Conservation (phyloP, 306 rosid species). For the Geum urbanum region DNA sequence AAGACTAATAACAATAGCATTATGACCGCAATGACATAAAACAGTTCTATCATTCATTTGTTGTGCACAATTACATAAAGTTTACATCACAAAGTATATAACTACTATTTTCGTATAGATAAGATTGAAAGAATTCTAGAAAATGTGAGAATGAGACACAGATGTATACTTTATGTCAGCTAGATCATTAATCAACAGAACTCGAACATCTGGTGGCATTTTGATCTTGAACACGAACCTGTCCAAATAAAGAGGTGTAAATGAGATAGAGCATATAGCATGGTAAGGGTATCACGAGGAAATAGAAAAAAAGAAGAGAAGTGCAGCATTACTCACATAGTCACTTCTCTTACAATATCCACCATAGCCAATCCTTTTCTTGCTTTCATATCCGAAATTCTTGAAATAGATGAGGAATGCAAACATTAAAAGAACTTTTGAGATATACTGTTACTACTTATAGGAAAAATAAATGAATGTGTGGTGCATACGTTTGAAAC, state of each 20-base stretch:
- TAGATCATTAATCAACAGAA: slow-evolving; percentile 44
- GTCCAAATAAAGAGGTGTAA: slow-evolving; percentile 18
- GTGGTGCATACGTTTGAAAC: slow-evolving; percentile 46
- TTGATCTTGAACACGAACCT: slow-evolving; percentile 53
- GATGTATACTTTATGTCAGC: slow-evolving; percentile 56
- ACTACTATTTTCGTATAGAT: neutral
- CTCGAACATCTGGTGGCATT: slow-evolving; percentile 54
- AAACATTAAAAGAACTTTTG: neutral
- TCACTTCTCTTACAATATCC: slow-evolving; percentile 97
- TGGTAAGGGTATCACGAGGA: neutral
- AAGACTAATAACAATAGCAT: neutral
- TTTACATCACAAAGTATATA: neutral
- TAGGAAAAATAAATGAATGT: slow-evolving; percentile 8
- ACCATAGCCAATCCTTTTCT: slow-evolving; percentile 84
- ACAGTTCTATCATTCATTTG: neutral
- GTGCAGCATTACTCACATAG: slow-evolving; percentile 55
- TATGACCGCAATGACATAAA: neutral
- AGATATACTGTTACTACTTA: neutral
- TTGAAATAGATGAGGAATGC: slow-evolving; percentile 29
- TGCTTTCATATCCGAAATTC: slow-evolving; percentile 66
- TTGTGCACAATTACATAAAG: neutral
- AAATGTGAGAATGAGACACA: neutral
- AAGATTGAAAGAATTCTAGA: neutral
- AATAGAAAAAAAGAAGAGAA: slow-evolving; percentile 8
- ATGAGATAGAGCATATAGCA: slow-evolving; percentile 12